Conservation (phyloP, 495 filamentous ascomycete genomes). For the Collariella sp. region DNA sequence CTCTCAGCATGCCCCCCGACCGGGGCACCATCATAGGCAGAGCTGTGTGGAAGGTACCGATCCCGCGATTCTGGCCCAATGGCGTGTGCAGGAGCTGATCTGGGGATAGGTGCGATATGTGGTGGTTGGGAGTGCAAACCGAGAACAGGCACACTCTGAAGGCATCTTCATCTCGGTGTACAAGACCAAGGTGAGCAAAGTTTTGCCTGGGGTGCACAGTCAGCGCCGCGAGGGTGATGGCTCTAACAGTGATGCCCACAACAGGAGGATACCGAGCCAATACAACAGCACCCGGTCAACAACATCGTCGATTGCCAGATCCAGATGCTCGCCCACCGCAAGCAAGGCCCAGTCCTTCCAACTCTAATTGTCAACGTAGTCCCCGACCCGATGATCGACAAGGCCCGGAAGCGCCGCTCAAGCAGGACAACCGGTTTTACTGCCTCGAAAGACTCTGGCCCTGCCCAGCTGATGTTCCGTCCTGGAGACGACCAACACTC, state of each 20-base stretch:
- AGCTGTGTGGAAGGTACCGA: conserved; percentile 48
- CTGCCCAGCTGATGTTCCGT: conserved; percentile 38
- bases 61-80: background rate
- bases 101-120: conserved; percentile 38
- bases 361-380: conserved; percentile 45
- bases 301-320: conserved; percentile 46
- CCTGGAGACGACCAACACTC: conserved; percentile 31
- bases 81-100: background rate
- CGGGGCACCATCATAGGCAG: conserved; percentile 47
- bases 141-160: conserved; percentile 23
- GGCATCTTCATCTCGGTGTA: conserved; percentile 45
- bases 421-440: conserved; percentile 46
- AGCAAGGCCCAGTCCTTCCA: conserved; percentile 41
- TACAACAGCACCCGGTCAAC: conserved; percentile 42
- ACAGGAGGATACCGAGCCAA: conserved; percentile 43
- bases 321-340: conserved; percentile 45
- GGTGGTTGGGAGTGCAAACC: conserved; percentile 30
- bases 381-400: conserved; percentile 42
- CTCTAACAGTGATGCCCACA: conserved; percentile 4
- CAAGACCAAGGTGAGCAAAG: conserved; percentile 42
- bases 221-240: too few species aligned
- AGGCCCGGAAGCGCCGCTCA: conserved; percentile 47
- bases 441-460: conserved; percentile 33
- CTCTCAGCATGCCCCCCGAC: conserved; percentile 47
- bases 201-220: too few species aligned